A percentile compares a stretch with the other conserved stretches of the same genome.
phyloP scores from a whole-genome alignment of 768 basidiomycete species.

The Trametes cingulata region DNA sequence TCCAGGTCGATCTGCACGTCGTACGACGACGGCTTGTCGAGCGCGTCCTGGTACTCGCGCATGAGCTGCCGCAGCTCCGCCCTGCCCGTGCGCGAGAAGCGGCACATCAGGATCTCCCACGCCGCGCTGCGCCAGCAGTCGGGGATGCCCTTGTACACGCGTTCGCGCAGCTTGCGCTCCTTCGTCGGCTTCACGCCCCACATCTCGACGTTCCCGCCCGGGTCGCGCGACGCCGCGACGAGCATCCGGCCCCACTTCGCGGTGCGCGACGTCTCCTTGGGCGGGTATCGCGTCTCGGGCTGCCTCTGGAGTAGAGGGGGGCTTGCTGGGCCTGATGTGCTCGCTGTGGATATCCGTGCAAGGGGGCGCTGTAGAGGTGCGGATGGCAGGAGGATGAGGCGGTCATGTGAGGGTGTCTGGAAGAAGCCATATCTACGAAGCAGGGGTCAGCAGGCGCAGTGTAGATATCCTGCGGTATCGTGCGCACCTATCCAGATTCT shows the following conservation, averaged over 20 bases:
- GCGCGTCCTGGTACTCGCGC: slow-evolving; percentile 55
- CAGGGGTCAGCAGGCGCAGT: neutral
- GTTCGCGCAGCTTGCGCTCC: slow-evolving; percentile 65
- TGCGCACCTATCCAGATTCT: slow-evolving; percentile 84
- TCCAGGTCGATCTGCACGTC: slow-evolving; percentile 99
- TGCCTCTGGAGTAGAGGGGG: slow-evolving; percentile 48
- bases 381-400: slow-evolving; percentile 71
- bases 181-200: slow-evolving; percentile 73
- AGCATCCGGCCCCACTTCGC: slow-evolving; percentile 96
- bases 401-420: slow-evolving; percentile 75
- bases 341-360: slow-evolving; percentile 36
- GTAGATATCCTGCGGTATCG: slow-evolving; percentile 16
- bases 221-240: slow-evolving; percentile 62
- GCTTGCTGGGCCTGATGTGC: slow-evolving; percentile 44
- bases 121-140: slow-evolving; percentile 93
- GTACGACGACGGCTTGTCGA: slow-evolving; percentile 83
- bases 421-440: slow-evolving; percentile 87
- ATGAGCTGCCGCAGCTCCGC: slow-evolving; percentile 46
- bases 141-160: slow-evolving; percentile 94
- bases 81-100: slow-evolving; percentile 48
- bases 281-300: slow-evolving; percentile 43
- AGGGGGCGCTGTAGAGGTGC: slow-evolving; percentile 64
- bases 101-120: slow-evolving; percentile 81
- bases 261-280: slow-evolving; percentile 75
- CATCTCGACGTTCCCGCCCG: slow-evolving; percentile 71